These are phyloP conservation scores for Xylaria sp. DNA, from an alignment of 2,329 filamentous ascomycete genomes.

Conservation along the genomic window DNA sequence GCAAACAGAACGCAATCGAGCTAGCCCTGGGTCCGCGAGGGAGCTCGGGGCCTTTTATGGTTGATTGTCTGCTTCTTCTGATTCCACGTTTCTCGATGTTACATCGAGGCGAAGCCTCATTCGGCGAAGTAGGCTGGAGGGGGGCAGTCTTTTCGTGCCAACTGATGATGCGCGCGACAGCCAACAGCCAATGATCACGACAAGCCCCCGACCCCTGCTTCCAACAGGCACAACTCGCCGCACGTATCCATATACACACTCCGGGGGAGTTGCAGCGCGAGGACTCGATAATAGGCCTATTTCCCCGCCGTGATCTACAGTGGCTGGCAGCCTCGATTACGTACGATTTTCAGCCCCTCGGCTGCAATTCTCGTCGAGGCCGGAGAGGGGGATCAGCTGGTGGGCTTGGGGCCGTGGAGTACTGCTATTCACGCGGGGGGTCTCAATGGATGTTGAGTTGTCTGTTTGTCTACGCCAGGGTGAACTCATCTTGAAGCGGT, in stretches of 20 bases:
- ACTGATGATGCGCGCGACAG: no score
- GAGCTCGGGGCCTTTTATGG: not conserved
- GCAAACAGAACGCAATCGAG: not conserved
- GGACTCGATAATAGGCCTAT: constrained; percentile 2
- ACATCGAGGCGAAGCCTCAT: not conserved
- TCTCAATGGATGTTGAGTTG: not conserved
- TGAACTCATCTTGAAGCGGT: not conserved
- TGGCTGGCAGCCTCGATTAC: not conserved
- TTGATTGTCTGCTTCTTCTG: not conserved
- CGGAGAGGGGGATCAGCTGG: not conserved
- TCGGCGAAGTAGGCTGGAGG: not conserved
- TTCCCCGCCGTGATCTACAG: not conserved
- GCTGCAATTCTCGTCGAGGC: not conserved
- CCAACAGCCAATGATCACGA: no score
- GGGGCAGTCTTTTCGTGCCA: no score
- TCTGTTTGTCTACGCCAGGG: not conserved
- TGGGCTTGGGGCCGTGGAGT: no score
- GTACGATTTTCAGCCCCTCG: not conserved
- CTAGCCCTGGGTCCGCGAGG: not conserved
- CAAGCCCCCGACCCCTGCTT: not conserved
- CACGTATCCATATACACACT: not conserved
- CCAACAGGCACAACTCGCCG: not conserved
- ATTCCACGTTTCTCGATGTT: not conserved
- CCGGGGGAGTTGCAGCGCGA: not conserved
- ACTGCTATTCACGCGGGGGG: not conserved